Evolutionary conservation across 768 basidiomycete genomes (phyloP), one percentile per base, ranked within the genome.

Genomic region (Lactarius sanguifluus): DNA sequence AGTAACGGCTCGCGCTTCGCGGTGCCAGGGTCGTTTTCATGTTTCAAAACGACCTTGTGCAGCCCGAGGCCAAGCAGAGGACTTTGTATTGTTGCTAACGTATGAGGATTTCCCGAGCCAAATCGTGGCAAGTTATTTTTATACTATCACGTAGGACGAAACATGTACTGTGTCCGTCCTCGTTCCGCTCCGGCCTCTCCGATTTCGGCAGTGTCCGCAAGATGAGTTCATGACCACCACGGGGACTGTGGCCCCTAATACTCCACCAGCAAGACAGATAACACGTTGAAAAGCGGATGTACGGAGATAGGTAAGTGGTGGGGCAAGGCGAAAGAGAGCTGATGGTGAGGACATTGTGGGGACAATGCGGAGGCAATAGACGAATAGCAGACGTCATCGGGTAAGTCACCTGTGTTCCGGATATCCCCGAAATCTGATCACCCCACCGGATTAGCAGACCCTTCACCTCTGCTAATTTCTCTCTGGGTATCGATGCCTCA

Each of bases 371-470:
- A 52, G 28, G 55, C 45, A 57, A 55, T 45, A 40, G 13, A 25
- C 16, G 52, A 38, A 52, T 13, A 12, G 32, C 25, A 58, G 65
- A 66, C 61, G 65, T 66, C 65, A 66, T n/a, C n/a, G n/a, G n/a
- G n/a, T 18, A 47, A 16, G 50, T 38, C 55, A 62, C 36, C 45
- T 61, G 59, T 9, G n/a, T 57, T 30, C 30, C 56, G 47, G 57
- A 6, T 18, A 10, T 20, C n/a, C 23, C 61, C 65, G 60, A 47
- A 45, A 15, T 30, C 16, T 16, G 43, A 41, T 55, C 60, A 52
- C 34, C 55, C 32, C 30, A 32, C 30, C 32, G 6, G 30, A n/a
- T 60, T 60, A 3, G 59, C 43, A 34, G 59, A 16, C 34, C 59
- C 36, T 38, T 40, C 18, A 28, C 34, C 30, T 34, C 30, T 28